Percentiles rank a stretch among this genome's conserved stretches.
Conservation (phyloP, 768 basidiomycete species). For the Lentinula raphanica region DNA sequence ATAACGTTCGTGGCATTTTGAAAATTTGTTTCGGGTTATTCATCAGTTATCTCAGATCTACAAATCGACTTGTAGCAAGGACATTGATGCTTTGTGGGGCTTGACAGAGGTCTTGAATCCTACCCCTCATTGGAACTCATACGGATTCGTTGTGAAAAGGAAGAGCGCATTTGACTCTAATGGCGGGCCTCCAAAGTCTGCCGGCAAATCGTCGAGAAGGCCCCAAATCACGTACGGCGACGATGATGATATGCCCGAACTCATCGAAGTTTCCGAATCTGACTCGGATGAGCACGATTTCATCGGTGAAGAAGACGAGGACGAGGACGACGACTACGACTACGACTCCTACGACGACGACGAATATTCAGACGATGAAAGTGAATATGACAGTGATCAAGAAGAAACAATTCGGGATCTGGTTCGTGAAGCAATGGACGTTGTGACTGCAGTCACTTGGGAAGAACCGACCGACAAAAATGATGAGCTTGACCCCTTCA, state of each 20-base stretch:
- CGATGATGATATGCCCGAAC: slow-evolving; percentile 53
- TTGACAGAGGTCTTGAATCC: slow-evolving; percentile 42
- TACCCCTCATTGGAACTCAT: slow-evolving; percentile 57
- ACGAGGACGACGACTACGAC: slow-evolving; percentile 42
- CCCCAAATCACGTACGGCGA: slow-evolving; percentile 46
- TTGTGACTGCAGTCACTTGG: slow-evolving; percentile 55
- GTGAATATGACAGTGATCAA: slow-evolving; percentile 59
- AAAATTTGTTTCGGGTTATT: slow-evolving; percentile 6
- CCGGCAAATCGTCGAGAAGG: slow-evolving; percentile 28
- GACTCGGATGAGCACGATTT: too few species aligned
- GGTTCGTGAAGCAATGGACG: slow-evolving; percentile 70
- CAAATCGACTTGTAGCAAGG: slow-evolving; percentile 40
- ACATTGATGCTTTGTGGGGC: slow-evolving; percentile 62
- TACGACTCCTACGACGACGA: slow-evolving; percentile 27
- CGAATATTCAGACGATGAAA: slow-evolving; percentile 34
- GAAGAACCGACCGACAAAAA: slow-evolving; percentile 40
- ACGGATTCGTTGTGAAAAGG: slow-evolving; percentile 25
- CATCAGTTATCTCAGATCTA: slow-evolving; percentile 48
- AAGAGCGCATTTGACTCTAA: slow-evolving; percentile 20
- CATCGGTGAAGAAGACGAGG: slow-evolving; percentile 32
- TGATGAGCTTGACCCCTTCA: slow-evolving; percentile 38
- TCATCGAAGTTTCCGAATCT: slow-evolving; percentile 63
- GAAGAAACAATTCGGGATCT: slow-evolving; percentile 61
- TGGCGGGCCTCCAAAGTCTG: slow-evolving; percentile 14
- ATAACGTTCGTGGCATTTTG: slow-evolving; percentile 37